A percentile compares a stretch with the other conserved stretches of the same genome.
These are phyloP conservation scores for Kluyveromyces wickerhamii DNA, from an alignment of 805 yeast species.

Conservation along the genomic window DNA sequence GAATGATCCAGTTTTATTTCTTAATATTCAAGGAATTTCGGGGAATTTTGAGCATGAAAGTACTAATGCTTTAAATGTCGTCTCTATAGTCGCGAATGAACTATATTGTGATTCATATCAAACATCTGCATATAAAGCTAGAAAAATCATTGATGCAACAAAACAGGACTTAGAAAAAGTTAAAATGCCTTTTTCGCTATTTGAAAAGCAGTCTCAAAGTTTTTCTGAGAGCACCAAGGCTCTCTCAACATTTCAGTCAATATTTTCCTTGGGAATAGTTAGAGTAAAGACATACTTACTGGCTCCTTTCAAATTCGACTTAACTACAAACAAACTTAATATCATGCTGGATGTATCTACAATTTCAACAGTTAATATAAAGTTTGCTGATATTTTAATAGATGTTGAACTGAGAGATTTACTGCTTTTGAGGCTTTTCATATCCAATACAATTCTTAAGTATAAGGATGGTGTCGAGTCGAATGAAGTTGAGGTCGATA, in stretches of 20 bases:
- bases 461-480: background rate
- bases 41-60: background rate
- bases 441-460: background rate
- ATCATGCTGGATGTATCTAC: too few relatives aligned
- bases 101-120: background rate
- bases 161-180: too few relatives aligned
- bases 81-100: background rate
- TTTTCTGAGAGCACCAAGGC: too few relatives aligned
- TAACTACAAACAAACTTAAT: too few relatives aligned
- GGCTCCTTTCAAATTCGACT: too few relatives aligned
- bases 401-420: background rate
- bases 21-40: background rate
- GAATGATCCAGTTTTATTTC: background rate
- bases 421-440: background rate
- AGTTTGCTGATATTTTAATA: background rate
- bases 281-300: too few relatives aligned
- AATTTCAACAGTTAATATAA: constrained; percentile 17
- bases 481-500: background rate
- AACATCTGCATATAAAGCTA: too few relatives aligned
- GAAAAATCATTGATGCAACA: too few relatives aligned
- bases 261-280: too few relatives aligned
- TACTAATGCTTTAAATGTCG: background rate
- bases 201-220: too few relatives aligned
- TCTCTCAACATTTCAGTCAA: too few relatives aligned
- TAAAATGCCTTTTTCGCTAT: too few relatives aligned